These are phyloP conservation scores for Talaromyces pinophilus DNA, from an alignment of 2,329 filamentous ascomycete species.

Conservation along the genomic window DNA sequence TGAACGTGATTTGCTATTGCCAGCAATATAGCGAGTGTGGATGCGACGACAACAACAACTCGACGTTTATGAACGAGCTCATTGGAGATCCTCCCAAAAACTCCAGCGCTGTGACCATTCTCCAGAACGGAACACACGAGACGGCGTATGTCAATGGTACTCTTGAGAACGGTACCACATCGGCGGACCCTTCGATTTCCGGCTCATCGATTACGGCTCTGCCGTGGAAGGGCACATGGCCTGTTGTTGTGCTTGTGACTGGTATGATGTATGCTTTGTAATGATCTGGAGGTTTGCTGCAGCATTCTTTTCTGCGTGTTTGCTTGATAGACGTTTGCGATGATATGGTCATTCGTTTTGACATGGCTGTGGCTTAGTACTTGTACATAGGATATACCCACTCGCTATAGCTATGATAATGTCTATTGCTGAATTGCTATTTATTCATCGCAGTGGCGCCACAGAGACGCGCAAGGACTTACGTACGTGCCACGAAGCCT, in stretches of 20 bases:
- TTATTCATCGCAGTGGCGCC: neutral
- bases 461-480: neutral
- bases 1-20: slow-evolving; percentile 60
- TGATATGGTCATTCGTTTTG: neutral
- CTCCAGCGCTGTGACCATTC: slow-evolving; percentile 40
- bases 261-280: slow-evolving; percentile 37
- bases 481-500: slow-evolving; percentile 1
- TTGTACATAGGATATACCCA: slow-evolving; percentile 16
- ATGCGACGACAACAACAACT: slow-evolving; percentile 55
- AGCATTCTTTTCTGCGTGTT: neutral
- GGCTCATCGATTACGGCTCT: slow-evolving; percentile 28
- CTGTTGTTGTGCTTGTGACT: slow-evolving; percentile 41
- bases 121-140: slow-evolving; percentile 43
- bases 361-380: neutral
- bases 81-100: slow-evolving; percentile 46
- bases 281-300: slow-evolving; percentile 7
- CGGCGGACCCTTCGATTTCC: slow-evolving; percentile 33
- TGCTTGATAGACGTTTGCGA: neutral
- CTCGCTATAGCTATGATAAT: slow-evolving; percentile 12
- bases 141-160: slow-evolving; percentile 51
- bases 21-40: slow-evolving; percentile 57
- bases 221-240: slow-evolving; percentile 46
- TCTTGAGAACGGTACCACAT: slow-evolving; percentile 48
- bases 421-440: neutral
- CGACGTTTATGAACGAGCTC: slow-evolving; percentile 45